Evolutionary conservation across 2,329 filamentous ascomycete genomes (phyloP).

Genomic region (Diaporthe eres): DNA sequence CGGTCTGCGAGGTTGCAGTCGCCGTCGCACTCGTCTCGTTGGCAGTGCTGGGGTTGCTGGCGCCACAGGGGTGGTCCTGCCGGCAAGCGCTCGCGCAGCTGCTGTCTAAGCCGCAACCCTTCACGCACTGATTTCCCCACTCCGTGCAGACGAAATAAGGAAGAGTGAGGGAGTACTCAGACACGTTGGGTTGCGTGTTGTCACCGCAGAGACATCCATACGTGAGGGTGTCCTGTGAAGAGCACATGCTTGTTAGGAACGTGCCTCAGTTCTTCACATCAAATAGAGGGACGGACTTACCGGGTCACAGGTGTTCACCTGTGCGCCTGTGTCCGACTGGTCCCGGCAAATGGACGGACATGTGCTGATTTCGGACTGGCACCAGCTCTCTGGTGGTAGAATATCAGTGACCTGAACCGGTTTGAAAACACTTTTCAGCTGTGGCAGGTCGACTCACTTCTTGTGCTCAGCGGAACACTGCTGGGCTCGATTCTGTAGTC

Average conservation of each 20-base stretch:
- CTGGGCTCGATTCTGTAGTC: conserved; percentile 74
- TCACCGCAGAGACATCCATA: conserved; percentile 82
- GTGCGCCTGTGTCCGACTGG: conserved; percentile 62
- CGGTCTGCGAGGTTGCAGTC: neutral
- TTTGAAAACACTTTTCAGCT: neutral
- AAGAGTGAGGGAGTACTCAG: conserved; percentile 83
- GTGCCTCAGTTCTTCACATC: neutral
- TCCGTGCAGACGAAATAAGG: conserved; percentile 83
- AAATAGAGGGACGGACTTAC: conserved; percentile 57
- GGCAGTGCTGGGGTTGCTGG: conserved; percentile 71
- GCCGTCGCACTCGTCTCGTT: conserved; percentile 63
- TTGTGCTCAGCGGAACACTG: conserved; percentile 65
- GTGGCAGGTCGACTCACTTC: conserved; percentile 60
- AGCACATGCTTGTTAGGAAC: neutral
- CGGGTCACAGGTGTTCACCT: conserved; percentile 77
- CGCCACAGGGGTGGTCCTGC: conserved; percentile 80
- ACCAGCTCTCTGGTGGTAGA: conserved; percentile 71
- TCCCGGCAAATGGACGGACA: conserved; percentile 83
- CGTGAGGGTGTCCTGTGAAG: conserved; percentile 67
- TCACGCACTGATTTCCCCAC: conserved; percentile 79
- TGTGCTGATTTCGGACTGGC: conserved; percentile 70
- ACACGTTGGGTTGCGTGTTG: conserved; percentile 77
- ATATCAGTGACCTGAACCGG: conserved; percentile 37
- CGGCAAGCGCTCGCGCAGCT: conserved; percentile 74
- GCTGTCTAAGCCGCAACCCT: conserved; percentile 68